Evolutionary conservation across 2,329 filamentous ascomycete species (phyloP).

Genomic region (Ceratocystis albifundus): DNA sequence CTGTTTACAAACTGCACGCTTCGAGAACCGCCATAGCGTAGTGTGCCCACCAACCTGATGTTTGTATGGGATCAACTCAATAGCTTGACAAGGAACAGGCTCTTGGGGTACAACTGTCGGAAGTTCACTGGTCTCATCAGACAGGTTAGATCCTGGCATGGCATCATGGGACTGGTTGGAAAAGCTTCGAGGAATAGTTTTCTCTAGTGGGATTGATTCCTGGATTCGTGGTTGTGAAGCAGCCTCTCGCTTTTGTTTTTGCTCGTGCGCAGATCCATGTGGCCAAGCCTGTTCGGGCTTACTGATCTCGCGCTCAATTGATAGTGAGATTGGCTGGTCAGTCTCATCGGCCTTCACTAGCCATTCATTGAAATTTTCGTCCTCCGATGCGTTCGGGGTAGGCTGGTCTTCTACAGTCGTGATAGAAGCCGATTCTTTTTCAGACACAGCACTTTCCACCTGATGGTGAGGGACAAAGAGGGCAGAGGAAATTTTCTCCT

Average conservation of each 20-base stretch:
- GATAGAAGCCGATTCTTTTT: constrained; percentile 1
- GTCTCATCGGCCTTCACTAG: constrained; percentile 46
- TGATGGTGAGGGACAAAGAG: constrained; percentile 66
- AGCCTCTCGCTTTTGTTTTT: constrained; percentile 6
- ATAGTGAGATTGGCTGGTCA: constrained; percentile 26
- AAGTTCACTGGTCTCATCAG: constrained; percentile 9
- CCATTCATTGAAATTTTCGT: constrained; percentile 40
- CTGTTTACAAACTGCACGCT: constrained; percentile 92
- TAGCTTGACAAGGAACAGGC: constrained; percentile 60
- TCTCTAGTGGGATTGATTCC: neutral
- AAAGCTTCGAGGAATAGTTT: constrained; percentile 5
- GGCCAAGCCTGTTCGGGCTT: neutral
- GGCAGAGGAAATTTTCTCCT: constrained; percentile 79
- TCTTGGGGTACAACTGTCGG: constrained; percentile 24
- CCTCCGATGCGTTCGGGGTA: constrained; percentile 20
- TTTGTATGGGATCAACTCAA: constrained; percentile 91
- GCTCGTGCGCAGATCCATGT: neutral
- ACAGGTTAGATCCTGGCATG: neutral
- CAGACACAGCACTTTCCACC: constrained; percentile 12
- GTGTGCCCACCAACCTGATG: constrained; percentile 97
- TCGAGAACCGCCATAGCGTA: constrained; percentile 89
- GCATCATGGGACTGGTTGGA: neutral
- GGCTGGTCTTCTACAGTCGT: constrained; percentile 14
- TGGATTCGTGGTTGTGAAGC: neutral
- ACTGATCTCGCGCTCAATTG: neutral